Percentiles rank a stretch among this genome's conserved stretches.
phyloP scores from a whole-genome alignment of 192 early-diverging fungal genomes.

The Backusella macrospora region DNA sequence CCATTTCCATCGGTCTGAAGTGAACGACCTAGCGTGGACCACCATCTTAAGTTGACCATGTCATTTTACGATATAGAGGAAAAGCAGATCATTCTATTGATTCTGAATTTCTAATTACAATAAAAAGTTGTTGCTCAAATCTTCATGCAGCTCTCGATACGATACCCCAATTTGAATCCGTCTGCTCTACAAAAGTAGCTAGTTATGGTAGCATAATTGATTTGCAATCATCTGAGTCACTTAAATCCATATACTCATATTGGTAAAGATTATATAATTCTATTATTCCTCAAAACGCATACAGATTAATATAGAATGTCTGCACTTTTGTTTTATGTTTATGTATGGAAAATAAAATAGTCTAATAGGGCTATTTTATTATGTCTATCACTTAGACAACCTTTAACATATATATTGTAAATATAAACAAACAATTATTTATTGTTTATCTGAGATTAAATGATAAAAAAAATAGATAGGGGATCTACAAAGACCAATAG shows the following conservation, averaged over 20 bases:
- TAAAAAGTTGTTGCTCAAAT: background rate
- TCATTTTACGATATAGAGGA: constrained; percentile 4
- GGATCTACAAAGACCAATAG: background rate
- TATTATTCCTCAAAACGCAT: background rate
- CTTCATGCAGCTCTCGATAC: background rate
- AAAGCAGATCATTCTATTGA: background rate
- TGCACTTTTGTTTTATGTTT: background rate
- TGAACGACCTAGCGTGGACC: background rate
- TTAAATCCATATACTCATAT: background rate
- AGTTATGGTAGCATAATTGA: background rate
- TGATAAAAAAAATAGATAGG: background rate
- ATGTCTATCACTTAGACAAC: background rate
- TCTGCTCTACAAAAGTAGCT: background rate
- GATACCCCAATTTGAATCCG: background rate
- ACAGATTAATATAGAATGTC: background rate
- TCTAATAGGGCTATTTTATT: background rate
- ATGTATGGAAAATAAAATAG: background rate
- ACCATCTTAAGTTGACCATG: background rate
- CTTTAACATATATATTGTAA: too few species aligned
- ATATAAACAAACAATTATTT: too few species aligned
- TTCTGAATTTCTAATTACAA: background rate
- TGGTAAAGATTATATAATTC: background rate
- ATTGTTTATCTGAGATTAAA: background rate
- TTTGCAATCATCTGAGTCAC: background rate
- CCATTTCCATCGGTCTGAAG: background rate